Evolutionary conservation across 1,284 basidiomycete genomes (phyloP), one percentile per base, ranked within the genome.

Genomic region (Fomitiporia mediterranea): DNA sequence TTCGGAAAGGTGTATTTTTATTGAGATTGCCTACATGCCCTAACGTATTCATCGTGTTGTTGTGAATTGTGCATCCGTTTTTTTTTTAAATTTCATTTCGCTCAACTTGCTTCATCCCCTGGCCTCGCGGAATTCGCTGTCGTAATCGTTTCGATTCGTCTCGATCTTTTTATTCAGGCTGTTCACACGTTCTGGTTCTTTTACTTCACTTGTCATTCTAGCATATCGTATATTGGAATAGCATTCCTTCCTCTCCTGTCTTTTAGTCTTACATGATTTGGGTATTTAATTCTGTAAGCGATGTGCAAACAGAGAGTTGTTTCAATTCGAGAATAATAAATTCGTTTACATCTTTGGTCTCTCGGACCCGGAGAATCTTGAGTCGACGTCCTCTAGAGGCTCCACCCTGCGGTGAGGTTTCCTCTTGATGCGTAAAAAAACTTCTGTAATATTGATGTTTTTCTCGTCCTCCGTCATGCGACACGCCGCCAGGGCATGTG

Each of bases 1-100:
- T 42, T 58, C 25, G 44, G 44, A 46, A 25, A 15, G 17, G 17
- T 46, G 52, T 58, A 51, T 58, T 42, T 46, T 57, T 57, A 57
- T 37, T 38, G 17, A 35, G 40, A 50, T 32, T 34, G 13, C 37
- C 37, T 47, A 23, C 21, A 27, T 25, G 25, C 32, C n/a, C 46
- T 37, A 34, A 47, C 38, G 23, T 52, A 46, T n/a, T 46, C 53
- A 44, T 54, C 17, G n/a, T 49, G 53, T 55, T 56, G 49, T 56
- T 35, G 37, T 46, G 47, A 51, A 27, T 30, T 51, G 47, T 23
- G 44, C 28, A 30, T 40, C 51, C 44, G 17, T 47, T 27, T 39
- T 38, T 39, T 53, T 32, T 39, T 38, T 43, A 13, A 15, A 42
- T 15, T 25, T 5, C 37, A n/a, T 39, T 39, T 23, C 37, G 7